Evolutionary conservation across 108 stramenopile species (phyloP), one percentile per base, ranked within the genome.

Genomic region (Fragilariopsis cylindrus): DNA sequence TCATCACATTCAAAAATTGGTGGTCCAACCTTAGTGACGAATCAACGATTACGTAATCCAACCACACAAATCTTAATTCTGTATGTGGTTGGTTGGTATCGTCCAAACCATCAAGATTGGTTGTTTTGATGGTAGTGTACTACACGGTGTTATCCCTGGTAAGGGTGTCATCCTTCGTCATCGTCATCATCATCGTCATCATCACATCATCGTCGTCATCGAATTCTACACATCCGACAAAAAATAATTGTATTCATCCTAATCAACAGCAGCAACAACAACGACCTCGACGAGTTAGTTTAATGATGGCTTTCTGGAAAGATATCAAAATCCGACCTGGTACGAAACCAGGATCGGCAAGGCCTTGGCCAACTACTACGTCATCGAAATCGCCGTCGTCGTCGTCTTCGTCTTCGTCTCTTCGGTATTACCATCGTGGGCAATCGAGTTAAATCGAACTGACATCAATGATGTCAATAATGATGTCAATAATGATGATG

Each of bases 271-370:
- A 12, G 30, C 71, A 6, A 6, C 46, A 50, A n/a, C 60, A 79
- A 13, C 48, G 39, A 18, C 68, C 71, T 3, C 78, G 91, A 50
- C 82, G 96, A 5, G 93, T 94, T 8, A 96, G 94, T 8, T 80
- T 94, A 47, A 97, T 97, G 96, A 69, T 95, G 71, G 96, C 96
- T 16, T 95, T 96, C 78, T 97, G 96, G 96, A 81, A 90, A 54
- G 69, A 85, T 1, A 89, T 94, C 53, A 65, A 75, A 67, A 72
- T 90, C 19, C 78, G 89, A 16, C 69, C 77, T 47, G 83, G 79
- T 8, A 42, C 48, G n/a, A 73, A 65, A 12, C 85, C 74, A 3
- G 90, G 93, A 50, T 84, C 89, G 3, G 88, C 90, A 15, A 58
- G 87, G 19, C 86, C 89, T 7, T 94, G 90, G 81, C 86, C 90